Evolutionary conservation across 306 rosid species (phyloP).

Genomic region (Sechiopsis laciniata): DNA sequence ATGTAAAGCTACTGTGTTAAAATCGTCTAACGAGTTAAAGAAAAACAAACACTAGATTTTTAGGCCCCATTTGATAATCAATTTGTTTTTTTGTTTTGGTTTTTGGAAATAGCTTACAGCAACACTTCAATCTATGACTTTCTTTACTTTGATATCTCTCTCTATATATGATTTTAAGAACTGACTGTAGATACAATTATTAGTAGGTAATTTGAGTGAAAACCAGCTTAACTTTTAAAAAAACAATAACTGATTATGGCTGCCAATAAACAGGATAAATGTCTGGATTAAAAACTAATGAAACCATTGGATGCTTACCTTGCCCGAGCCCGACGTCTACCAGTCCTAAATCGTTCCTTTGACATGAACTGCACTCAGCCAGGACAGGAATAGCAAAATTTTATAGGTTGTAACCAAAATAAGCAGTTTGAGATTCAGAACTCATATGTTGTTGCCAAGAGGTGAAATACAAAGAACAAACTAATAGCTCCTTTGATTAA

Average conservation of each 20-base stretch:
- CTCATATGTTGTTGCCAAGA: not conserved
- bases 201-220: no score
- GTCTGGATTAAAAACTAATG: no score
- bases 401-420: not conserved
- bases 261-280: no score
- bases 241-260: no score
- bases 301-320: not conserved
- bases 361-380: not conserved
- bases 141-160: no score
- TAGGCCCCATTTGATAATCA: not conserved
- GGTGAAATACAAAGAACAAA: conserved; percentile 8
- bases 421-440: conserved; percentile 5
- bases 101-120: no score
- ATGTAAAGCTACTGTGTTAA: not conserved
- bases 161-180: no score
- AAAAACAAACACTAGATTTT: not conserved
- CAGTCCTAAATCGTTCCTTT: conserved; percentile 1
- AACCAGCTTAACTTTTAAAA: no score
- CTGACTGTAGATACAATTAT: no score
- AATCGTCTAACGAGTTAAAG: not conserved
- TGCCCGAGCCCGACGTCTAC: not conserved
- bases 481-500: not conserved
- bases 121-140: no score
- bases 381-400: not conserved
- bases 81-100: no score